phyloP scores from a whole-genome alignment of 2,329 filamentous ascomycete genomes.

The Blastomyces gilchristii region DNA sequence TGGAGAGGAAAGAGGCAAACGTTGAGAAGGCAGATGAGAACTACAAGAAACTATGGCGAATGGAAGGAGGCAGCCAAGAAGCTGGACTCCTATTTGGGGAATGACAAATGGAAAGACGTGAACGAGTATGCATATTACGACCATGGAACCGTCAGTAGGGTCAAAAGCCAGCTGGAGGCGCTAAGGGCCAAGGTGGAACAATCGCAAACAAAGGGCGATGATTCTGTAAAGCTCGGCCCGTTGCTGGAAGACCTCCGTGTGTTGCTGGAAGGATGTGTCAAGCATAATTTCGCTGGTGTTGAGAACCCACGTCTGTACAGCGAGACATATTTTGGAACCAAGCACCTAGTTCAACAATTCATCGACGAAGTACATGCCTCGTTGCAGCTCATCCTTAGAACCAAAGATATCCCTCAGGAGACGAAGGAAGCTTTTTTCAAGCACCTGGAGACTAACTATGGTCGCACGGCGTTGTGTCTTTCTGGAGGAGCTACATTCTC shows the following conservation, averaged over 20 bases:
- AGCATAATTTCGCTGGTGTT: slow-evolving; percentile 93
- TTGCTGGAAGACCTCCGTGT: slow-evolving; percentile 65
- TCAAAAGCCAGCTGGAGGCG: slow-evolving; percentile 60
- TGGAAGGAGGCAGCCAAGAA: slow-evolving; percentile 73
- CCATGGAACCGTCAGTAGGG: slow-evolving; percentile 66
- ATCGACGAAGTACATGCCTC: slow-evolving; percentile 57
- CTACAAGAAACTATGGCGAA: slow-evolving; percentile 64
- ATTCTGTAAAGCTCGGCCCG: slow-evolving; percentile 29
- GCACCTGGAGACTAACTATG: slow-evolving; percentile 80
- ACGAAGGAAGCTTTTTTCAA: slow-evolving; percentile 78
- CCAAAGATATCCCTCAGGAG: slow-evolving; percentile 55
- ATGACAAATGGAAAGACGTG: slow-evolving; percentile 42
- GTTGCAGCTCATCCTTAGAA: slow-evolving; percentile 58
- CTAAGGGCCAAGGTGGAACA: slow-evolving; percentile 33
- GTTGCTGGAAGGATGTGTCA: slow-evolving; percentile 80
- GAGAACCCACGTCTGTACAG: slow-evolving; percentile 93
- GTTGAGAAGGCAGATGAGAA: slow-evolving; percentile 60
- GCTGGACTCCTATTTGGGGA: slow-evolving; percentile 71
- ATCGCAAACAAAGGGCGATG: slow-evolving; percentile 23
- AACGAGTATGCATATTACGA: slow-evolving; percentile 72
- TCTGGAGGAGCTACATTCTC: slow-evolving; percentile 91
- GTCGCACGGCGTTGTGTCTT: slow-evolving; percentile 81
- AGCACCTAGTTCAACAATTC: slow-evolving; percentile 81
- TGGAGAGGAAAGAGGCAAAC: slow-evolving; percentile 73
- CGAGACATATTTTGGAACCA: slow-evolving; percentile 97